Percentiles rank a stretch among this genome's conserved stretches.
Evolutionary conservation across 352 stramenopile genomes (phyloP).

Genomic region (Pythium rishiriense): DNA sequence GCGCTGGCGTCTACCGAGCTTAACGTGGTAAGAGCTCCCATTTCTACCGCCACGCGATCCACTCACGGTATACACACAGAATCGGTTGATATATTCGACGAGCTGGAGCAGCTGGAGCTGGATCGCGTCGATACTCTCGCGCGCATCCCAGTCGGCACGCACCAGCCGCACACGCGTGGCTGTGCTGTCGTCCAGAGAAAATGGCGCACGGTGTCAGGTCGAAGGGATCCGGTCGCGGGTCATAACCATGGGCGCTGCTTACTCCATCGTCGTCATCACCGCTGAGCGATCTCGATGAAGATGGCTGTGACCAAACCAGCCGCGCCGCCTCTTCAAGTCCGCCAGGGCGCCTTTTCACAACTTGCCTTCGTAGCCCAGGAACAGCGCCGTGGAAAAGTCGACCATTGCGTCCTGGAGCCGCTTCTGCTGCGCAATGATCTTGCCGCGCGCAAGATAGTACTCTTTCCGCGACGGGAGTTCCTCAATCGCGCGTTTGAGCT

Average conservation of each 20-base stretch:
- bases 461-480: conserved; percentile 64
- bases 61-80: conserved; percentile 37
- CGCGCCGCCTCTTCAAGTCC: background rate
- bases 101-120: conserved; percentile 57
- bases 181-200: conserved; percentile 1
- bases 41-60: too few species aligned
- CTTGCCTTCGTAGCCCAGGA: conserved; percentile 71
- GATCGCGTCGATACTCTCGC: conserved; percentile 44
- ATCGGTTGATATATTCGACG: conserved; percentile 63
- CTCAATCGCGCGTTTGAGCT: conserved; percentile 72
- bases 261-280: conserved; percentile 25
- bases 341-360: conserved; percentile 37
- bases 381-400: conserved; percentile 73
- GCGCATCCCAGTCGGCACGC: conserved; percentile 56
- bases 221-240: too few species aligned
- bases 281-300: background rate
- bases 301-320: background rate
- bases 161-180: conserved; percentile 30
- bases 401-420: conserved; percentile 79
- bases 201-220: too few species aligned
- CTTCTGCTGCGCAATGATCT: conserved; percentile 73
- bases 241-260: background rate
- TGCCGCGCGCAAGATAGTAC: conserved; percentile 66
- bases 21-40: background rate
- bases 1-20: conserved; percentile 39